Base-by-base conservation (phyloP, 208 protist genomes). In the Wallacemonas rigidus region DNA sequence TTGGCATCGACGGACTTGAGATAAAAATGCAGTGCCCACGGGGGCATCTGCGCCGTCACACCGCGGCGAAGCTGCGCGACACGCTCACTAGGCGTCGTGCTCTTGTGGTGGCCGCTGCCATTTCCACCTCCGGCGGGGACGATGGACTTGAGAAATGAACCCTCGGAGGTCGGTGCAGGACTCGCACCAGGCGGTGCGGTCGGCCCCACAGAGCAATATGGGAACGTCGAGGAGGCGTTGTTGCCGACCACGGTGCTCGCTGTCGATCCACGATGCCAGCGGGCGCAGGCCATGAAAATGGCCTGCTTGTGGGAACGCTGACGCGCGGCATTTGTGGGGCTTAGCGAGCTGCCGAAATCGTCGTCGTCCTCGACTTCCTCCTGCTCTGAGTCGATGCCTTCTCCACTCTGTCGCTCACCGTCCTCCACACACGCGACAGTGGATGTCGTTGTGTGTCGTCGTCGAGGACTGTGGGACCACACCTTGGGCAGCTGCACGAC, bases 141-240 rank as follows among this genome's bases (percentile, higher is more conserved):
- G 26, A 26, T 0, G 0, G 26, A 26, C 45, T 50, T 50, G 45
- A 50, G 45, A 12, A 50, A 50, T 12, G 45, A 14, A 12, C 45
- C 45, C 45, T 50, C 12, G 45, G 45, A 6, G 8, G 12, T 50
- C 45, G 0, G 45, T 12, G 12, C 45, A 14, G 45, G 8, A 12
- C 45, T 50, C 26, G 14, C 11, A 17, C 53, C 15, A 6, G 53
- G 53, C 53, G 53, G 26, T 17, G 11, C 14, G 8, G 12, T 14
- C 8, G 45, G 12, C 12, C 8, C 12, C 45, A 17, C 36, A 7
- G 41, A 65, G 40, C 38, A 5, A 35, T 38, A 65, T 8, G 60
- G 60, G 17, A 50, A 65, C 11, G 60, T 65, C 2, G 40, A 51
- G 60, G 60, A 65, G 60, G 60, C 60, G 60, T 65, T 65, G 60